These are phyloP conservation scores for Rhizopogon salebrosus DNA, from an alignment of 768 basidiomycete genomes.

Conservation along the genomic window DNA sequence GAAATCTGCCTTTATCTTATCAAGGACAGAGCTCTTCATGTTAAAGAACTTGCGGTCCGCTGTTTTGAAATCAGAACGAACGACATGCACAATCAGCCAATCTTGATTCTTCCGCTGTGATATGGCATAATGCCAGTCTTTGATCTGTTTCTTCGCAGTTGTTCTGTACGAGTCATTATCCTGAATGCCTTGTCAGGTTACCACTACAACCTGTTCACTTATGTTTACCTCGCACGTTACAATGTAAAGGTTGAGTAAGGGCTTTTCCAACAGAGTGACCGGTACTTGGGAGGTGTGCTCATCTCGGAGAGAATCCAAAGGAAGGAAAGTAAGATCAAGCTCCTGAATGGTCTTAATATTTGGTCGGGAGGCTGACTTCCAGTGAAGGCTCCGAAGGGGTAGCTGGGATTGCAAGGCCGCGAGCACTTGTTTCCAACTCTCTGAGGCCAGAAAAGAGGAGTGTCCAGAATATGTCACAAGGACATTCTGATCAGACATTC, in stretches of 20 bases:
- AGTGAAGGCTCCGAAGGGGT: conserved; percentile 88
- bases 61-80: conserved; percentile 62
- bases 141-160: conserved; percentile 77
- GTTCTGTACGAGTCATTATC: conserved; percentile 72
- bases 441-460: conserved; percentile 58
- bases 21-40: conserved; percentile 78
- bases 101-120: conserved; percentile 77
- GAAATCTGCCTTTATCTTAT: conserved; percentile 90
- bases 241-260: conserved; percentile 82
- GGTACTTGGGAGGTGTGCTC: conserved; percentile 75
- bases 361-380: conserved; percentile 73
- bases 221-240: conserved; percentile 77
- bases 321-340: conserved; percentile 69
- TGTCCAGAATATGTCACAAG: conserved; percentile 67
- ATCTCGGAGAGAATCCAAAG: conserved; percentile 63
- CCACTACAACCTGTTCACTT: conserved; percentile 11
- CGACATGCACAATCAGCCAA: conserved; percentile 88
- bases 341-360: conserved; percentile 85
- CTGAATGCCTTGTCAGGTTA: conserved; percentile 27
- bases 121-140: conserved; percentile 80
- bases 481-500: conserved; percentile 44
- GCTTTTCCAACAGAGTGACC: conserved; percentile 76
- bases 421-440: conserved; percentile 68
- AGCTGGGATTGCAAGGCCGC: conserved; percentile 62
- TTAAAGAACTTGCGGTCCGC: conserved; percentile 70